A percentile compares a stretch with the other conserved stretches of the same genome.
Conservation (phyloP, 352 stramenopile genomes). For the Pythium plurisporium region DNA sequence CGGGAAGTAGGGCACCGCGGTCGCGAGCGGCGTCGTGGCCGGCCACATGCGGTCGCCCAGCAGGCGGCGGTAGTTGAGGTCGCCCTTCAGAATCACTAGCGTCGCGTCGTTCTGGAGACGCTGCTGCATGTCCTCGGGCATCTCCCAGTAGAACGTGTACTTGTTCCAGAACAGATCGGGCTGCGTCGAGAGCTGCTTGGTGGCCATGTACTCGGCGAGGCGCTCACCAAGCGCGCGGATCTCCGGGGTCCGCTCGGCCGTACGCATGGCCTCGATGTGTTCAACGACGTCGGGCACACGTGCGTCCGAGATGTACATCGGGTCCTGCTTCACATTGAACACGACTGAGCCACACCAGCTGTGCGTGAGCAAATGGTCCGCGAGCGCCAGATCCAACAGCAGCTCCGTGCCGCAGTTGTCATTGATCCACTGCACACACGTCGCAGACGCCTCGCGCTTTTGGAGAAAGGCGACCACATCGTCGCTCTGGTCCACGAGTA, state of each 20-base stretch:
- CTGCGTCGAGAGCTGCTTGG: conserved; percentile 19
- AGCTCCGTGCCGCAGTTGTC: conserved; percentile 78
- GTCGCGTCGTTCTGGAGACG: conserved; percentile 34
- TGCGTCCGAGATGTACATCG: conserved; percentile 81
- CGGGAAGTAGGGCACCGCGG: conserved; percentile 81
- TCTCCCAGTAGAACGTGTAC: conserved; percentile 73
- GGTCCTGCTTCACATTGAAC: conserved; percentile 70
- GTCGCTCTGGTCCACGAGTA: conserved; percentile 55
- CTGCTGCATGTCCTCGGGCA: conserved; percentile 32
- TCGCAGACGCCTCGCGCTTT: neutral
- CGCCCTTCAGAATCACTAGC: conserved; percentile 95
- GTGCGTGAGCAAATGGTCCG: conserved; percentile 52
- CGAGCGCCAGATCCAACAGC: conserved; percentile 60
- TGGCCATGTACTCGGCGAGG: conserved; percentile 29
- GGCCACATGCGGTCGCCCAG: conserved; percentile 92
- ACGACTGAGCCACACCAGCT: conserved; percentile 47
- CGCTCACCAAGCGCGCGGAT: conserved; percentile 51
- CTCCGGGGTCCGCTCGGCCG: conserved; percentile 23
- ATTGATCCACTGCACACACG: conserved; percentile 63
- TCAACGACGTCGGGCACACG: conserved; percentile 51
- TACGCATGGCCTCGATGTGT: conserved; percentile 54
- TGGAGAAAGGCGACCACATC: conserved; percentile 45
- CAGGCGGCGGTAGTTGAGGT: conserved; percentile 97
- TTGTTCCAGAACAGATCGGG: conserved; percentile 61
- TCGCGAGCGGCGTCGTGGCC: conserved; percentile 70